A percentile compares a stretch with the other conserved stretches of the same genome.
phyloP scores from a whole-genome alignment of 768 basidiomycete species.

The Chalciporus pseudorubinellus region DNA sequence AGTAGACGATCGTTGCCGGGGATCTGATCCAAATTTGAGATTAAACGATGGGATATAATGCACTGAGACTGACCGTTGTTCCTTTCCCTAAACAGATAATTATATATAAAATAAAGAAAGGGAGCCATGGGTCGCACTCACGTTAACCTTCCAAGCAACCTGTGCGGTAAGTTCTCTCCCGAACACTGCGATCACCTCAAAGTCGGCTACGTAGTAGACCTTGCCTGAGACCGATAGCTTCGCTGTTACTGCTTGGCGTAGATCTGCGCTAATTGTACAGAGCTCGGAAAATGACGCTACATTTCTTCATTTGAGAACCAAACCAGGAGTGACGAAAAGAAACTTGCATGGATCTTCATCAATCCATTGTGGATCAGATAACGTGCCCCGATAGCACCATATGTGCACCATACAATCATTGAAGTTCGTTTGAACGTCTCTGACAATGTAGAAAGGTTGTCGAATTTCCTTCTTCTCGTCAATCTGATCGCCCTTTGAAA shows the following conservation, averaged over 20 bases:
- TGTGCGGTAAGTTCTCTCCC: slow-evolving; percentile 5
- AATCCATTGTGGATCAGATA: slow-evolving; percentile 1
- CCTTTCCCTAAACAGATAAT: not conserved
- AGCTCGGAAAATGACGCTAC: not conserved
- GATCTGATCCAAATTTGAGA: not conserved
- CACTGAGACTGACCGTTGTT: not conserved
- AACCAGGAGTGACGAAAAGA: not conserved
- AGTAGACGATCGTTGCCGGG: not conserved
- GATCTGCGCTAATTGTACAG: not conserved
- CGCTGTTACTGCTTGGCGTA: not conserved
- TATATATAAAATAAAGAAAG: not conserved
- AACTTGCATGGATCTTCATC: slow-evolving; percentile 9
- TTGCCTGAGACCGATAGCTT: not conserved
- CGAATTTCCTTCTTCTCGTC: slow-evolving; percentile 3
- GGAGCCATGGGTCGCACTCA: not conserved
- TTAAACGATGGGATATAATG: not conserved
- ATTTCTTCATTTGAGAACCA: not conserved
- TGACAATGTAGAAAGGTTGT: not conserved
- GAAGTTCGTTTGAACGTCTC: not conserved
- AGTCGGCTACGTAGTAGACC: not conserved
- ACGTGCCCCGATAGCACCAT: not conserved
- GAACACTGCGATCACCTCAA: slow-evolving; percentile 1
- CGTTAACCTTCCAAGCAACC: slow-evolving; percentile 2
- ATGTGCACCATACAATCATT: not conserved
- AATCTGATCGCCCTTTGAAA: slow-evolving; percentile 1